Evolutionary conservation across 1,284 basidiomycete species (phyloP).

Genomic region (Inonotus hispidus): DNA sequence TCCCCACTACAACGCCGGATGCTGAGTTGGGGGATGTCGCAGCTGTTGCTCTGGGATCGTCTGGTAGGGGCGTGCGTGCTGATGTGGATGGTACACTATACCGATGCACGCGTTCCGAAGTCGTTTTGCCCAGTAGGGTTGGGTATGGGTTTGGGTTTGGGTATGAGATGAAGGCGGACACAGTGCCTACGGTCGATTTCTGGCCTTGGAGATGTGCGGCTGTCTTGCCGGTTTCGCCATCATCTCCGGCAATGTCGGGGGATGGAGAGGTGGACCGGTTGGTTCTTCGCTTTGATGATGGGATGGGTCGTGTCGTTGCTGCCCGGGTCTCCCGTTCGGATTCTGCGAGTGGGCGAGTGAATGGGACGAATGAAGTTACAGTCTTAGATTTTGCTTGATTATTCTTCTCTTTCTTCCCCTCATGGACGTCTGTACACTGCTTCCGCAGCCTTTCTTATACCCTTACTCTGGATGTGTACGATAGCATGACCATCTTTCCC

Average conservation of each 20-base stretch:
- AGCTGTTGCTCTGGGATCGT: constrained; percentile 4
- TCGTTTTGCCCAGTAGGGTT: constrained; percentile 7
- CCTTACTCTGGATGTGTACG: too few species aligned
- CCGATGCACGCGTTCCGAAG: constrained; percentile 7
- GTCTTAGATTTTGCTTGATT: constrained; percentile 14
- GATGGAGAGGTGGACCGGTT: neutral
- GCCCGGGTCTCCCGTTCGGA: neutral
- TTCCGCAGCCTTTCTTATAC: neutral
- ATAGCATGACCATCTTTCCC: too few species aligned
- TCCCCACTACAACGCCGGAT: constrained; percentile 3
- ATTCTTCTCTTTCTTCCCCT: neutral
- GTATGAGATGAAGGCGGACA: neutral
- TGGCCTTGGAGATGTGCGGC: constrained; percentile 10
- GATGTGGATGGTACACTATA: constrained; percentile 8
- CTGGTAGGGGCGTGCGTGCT: constrained; percentile 13
- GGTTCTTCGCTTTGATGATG: constrained; percentile 10
- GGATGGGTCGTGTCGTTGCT: constrained; percentile 13
- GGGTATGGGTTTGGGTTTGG: neutral
- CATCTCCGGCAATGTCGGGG: neutral
- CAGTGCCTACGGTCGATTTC: constrained; percentile 11
- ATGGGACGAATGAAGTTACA: constrained; percentile 1
- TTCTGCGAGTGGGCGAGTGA: neutral
- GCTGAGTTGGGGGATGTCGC: neutral
- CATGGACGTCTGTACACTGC: neutral
- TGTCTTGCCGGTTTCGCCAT: neutral